phyloP scores from a whole-genome alignment of 306 rosid species.

The Abrus precatorius region DNA sequence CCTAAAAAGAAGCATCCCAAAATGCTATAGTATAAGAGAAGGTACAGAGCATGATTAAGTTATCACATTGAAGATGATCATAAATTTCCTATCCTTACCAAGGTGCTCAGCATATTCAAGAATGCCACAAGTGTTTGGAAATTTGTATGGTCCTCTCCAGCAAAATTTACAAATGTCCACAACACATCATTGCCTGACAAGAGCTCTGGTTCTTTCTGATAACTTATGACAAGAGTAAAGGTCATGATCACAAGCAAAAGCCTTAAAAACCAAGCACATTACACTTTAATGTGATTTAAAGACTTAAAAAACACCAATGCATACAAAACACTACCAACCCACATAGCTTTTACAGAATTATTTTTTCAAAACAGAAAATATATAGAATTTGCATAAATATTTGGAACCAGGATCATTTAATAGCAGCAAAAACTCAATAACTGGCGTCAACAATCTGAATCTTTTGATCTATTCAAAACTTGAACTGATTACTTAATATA shows the following conservation, averaged over 20 bases:
- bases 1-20: slow-evolving; percentile 62
- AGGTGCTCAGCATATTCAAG: slow-evolving; percentile 95
- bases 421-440: slow-evolving; percentile 8
- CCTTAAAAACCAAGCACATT: slow-evolving; percentile 22
- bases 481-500: slow-evolving; percentile 16
- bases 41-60: slow-evolving; percentile 2
- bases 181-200: slow-evolving; percentile 87
- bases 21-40: slow-evolving; percentile 16
- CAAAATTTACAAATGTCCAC: slow-evolving; percentile 98
- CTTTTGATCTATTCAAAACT: slow-evolving; percentile 31
- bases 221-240: slow-evolving; percentile 43
- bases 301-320: slow-evolving; percentile 17
- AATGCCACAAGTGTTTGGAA: slow-evolving; percentile 93
- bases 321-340: slow-evolving; percentile 16
- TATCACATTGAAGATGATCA: slow-evolving; percentile 38
- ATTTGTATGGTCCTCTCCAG: slow-evolving; percentile 98
- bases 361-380: slow-evolving; percentile 10
- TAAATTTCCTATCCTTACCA: slow-evolving; percentile 64
- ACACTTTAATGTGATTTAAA: slow-evolving; percentile 26
- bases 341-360: slow-evolving; percentile 8
- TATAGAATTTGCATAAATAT: slow-evolving; percentile 18
- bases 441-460: slow-evolving; percentile 22
- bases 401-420: slow-evolving; percentile 16
- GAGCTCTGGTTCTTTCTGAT: slow-evolving; percentile 96
- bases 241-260: slow-evolving; percentile 43